Base-by-base conservation (phyloP, 352 stramenopile genomes). In the Phytophthora sojae region DNA sequence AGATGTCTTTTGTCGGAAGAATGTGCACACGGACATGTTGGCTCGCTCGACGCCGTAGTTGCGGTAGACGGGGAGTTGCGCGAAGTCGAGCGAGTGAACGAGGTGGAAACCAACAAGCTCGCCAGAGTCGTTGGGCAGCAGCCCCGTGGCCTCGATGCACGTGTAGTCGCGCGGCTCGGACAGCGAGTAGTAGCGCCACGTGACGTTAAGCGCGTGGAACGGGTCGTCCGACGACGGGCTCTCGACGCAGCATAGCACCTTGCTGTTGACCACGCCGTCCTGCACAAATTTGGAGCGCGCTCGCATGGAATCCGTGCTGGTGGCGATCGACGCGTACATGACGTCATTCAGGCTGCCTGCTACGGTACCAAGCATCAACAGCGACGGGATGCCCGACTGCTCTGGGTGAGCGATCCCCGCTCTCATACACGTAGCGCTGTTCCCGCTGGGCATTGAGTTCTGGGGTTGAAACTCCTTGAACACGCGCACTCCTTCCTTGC, bases 21-120 rank as follows among this genome's bases (percentile, higher is more conserved):
- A 79, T 1, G 71, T 58, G 58, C 77, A 85, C n/a, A 73, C 69
- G 2, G 75, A 83, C 77, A 85, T 85, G 52, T 82, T 82, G n/a
- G 77, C 75, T 17, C 83, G 76, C 30, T 82, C 76, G 21, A 84
- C 65, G 35, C 77, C 77, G 35, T 69, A 35, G 29, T 74, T 74
- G 4, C 62, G 52, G 45, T 85, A 84, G 12, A 64, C 23, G 1
- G 72, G 73, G 6, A 86, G 82, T 49, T 86, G 67, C 2, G 67
- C 67, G 35, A 91, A 89, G 2, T 78, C 76, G 3, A 91, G 68
- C 67, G 79, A 88, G 71, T 91, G 83, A 39, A 87, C 63, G 25
- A 91, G 68, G 30, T 91, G 83, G 64, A 82, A 91, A 0, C 83
- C 83, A 17, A 91, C 71, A 19, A 69, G 66, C 19, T 91, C 79